Evolutionary conservation across 192 early-diverging fungal species (phyloP).

Genomic region (Entomortierella parvispora): DNA sequence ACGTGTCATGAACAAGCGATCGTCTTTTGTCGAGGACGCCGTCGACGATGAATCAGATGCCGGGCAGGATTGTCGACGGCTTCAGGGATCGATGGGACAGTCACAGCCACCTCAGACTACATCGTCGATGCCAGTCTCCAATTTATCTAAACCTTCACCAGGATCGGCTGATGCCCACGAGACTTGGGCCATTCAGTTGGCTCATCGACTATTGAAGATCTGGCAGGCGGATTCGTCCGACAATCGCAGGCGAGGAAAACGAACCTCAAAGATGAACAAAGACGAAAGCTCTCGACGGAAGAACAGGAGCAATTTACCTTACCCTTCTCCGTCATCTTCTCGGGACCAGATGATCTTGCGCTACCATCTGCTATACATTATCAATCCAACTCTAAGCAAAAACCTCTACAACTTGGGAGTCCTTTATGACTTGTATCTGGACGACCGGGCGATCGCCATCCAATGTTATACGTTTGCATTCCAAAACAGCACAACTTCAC

Average conservation of each 20-base stretch:
- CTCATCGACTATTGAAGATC: slow-evolving; percentile 21
- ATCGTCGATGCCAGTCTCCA: not conserved
- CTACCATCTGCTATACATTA: slow-evolving; percentile 35
- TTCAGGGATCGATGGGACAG: not conserved
- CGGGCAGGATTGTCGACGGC: not conserved
- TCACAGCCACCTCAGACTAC: no score
- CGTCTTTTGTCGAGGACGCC: slow-evolving; percentile 12
- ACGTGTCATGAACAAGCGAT: not conserved
- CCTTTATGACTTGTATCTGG: slow-evolving; percentile 26
- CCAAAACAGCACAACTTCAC: slow-evolving; percentile 3
- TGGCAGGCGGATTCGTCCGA: slow-evolving; percentile 1
- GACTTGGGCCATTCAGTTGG: slow-evolving; percentile 12
- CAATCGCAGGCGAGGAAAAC: not conserved
- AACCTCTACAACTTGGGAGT: slow-evolving; percentile 47
- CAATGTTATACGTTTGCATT: slow-evolving; percentile 31
- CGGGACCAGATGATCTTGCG: slow-evolving; percentile 23
- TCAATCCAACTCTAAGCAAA: slow-evolving; percentile 32
- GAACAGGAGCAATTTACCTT: no score
- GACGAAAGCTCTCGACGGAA: no score
- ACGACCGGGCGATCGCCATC: slow-evolving; percentile 12
- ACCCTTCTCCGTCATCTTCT: no score
- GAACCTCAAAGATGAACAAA: not conserved
- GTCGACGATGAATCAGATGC: not conserved
- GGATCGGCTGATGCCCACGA: slow-evolving; percentile 15
- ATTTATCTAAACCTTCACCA: not conserved